Evolutionary conservation across 2,329 filamentous ascomycete species (phyloP), one percentile per base, ranked within the genome.

Genomic region (Ciborinia camelliae): DNA sequence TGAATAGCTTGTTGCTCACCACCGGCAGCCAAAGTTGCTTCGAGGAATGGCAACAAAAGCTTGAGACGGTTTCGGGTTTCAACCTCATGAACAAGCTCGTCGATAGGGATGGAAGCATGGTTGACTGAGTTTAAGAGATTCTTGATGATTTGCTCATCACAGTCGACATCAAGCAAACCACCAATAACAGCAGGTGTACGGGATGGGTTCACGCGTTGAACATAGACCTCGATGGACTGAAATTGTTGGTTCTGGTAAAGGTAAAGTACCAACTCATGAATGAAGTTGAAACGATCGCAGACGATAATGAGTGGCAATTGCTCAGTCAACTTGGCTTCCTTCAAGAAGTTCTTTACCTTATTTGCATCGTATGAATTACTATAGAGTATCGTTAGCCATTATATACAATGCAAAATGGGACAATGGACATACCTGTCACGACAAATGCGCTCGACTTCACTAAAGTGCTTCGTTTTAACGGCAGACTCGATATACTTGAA

Each of bases 401-500:
- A 43, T 43, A 43, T n/a, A 9, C 41, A 20, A n/a, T n/a, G 41
- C 18, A 20, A n/a, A 43, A 43, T 8, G n/a, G 41, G 41, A 20
- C 18, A 8, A 43, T 43, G n/a, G 15, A 43, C 65, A 71, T 67
- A 92, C 83, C 90, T 96, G 77, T 99, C 95, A 67, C 96, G 88
- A 81, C 94, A 98, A 74, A 99, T 94, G 63, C 95, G 90, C 83
- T 99, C 94, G 26, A 99, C 95, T 75, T 99, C 95, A 70, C 91
- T 93, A 74, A 97, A 86, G 78, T 99, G 94, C 37, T 89, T 88
- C 86, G 97, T 96, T 75, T 88, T 90, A 30, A 93, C 97, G 39
- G 96, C 95, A 64, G 95, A 92, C 79, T 99, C 94, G 66, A 99
- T 97, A 79, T 99, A 99, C 83, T 99, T 99, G 87, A 97, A 99